Evolutionary conservation across 1,139 yeast genomes (phyloP).

Genomic region (Meyerozyma athensensis): DNA sequence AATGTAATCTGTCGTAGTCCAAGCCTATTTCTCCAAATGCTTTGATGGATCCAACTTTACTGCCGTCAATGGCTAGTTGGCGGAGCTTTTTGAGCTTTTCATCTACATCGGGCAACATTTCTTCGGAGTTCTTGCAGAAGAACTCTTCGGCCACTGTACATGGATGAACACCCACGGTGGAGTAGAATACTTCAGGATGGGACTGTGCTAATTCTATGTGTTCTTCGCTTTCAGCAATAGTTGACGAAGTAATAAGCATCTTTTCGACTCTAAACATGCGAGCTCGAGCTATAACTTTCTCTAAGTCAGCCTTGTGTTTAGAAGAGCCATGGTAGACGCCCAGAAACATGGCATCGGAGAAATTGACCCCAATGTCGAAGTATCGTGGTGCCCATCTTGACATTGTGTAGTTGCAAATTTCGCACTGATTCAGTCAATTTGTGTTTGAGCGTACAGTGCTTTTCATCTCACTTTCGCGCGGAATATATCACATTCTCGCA

Average conservation of each 20-base stretch:
- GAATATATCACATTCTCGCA: not conserved
- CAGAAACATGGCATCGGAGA: constrained; percentile 83
- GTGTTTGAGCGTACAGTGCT: too few relatives aligned
- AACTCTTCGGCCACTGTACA: constrained; percentile 70
- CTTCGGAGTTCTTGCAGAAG: constrained; percentile 18
- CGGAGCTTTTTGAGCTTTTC: constrained; percentile 46
- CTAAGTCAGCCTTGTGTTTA: constrained; percentile 65
- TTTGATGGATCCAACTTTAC: constrained; percentile 45
- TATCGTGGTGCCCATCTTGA: constrained; percentile 38
- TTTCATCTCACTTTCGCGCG: not conserved
- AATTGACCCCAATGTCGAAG: constrained; percentile 66
- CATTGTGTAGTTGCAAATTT: constrained; percentile 4
- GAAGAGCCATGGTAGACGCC: constrained; percentile 70
- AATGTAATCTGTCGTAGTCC: constrained; percentile 86
- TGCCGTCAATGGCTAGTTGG: constrained; percentile 46
- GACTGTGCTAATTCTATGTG: constrained; percentile 33
- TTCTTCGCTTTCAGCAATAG: constrained; percentile 56
- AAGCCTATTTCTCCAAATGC: constrained; percentile 93
- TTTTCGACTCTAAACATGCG: constrained; percentile 56
- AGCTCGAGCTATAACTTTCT: constrained; percentile 64
- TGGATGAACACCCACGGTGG: constrained; percentile 95
- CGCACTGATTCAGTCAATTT: too few relatives aligned
- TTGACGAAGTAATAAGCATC: constrained; percentile 81
- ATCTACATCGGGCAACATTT: constrained; percentile 20
- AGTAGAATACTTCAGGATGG: constrained; percentile 36